Evolutionary conservation across 805 yeast genomes (phyloP), one percentile per base, ranked within the genome.

Genomic region (Kodamaea kaohsiungensis): DNA sequence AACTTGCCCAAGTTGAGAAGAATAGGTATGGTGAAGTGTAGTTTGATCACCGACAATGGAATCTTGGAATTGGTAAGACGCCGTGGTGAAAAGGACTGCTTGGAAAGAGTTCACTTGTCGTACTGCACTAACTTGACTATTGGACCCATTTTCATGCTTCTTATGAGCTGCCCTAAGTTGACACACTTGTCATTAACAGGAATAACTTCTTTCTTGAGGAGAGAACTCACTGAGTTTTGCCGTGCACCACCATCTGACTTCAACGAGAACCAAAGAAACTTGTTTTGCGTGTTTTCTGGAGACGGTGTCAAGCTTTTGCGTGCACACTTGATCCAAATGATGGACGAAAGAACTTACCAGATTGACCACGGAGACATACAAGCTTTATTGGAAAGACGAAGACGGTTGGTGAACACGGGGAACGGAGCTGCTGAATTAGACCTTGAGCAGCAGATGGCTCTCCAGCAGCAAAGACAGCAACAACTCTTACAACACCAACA

Each of bases 161-260:
- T 95, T 54, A 85, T 84, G 69, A 82, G 86, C 48, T 93, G 98
- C 65, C 96, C 96, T 2, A 83, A 86, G 59, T 76, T 93, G 53
- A 91, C 97, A 1, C 99, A 93, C 70, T 78, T 93, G 56, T 89
- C 97, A 9, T 78, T 93, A 56, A 95, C 98, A 0, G 99, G 98
- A 0, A 91, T 93, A 22, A 78, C 87, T 1, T 88, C 96, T n/a
- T 93, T 95, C 72, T 78, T 93, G 66, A 80, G 96, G 56, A 80
- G 87, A 8, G 98, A 93, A 64, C 84, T 93, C 48, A 88, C 93
- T 0, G 85, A 83, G 59, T 92, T 84, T 70, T 92, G 98, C 68
- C 86, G 98, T 27, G 89, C 87, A 7, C 95, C 98, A 1, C 98
- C 99, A 3, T 84, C 88, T 10, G 98, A 91, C 62, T 92, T 95